Conservation (phyloP, 768 basidiomycete genomes). For the Tricholoma sp. region DNA sequence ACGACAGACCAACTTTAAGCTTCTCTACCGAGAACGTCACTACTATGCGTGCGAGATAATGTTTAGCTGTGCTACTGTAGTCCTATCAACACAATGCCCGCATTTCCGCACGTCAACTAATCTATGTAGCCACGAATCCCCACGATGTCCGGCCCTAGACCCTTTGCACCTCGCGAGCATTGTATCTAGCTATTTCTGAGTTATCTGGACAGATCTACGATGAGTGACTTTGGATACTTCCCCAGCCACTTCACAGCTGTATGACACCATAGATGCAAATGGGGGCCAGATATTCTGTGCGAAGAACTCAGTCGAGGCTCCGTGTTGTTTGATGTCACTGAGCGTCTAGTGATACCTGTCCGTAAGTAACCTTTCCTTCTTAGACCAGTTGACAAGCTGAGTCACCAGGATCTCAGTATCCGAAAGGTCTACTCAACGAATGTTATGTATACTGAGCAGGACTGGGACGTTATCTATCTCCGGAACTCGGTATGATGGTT, state of each 20-base stretch:
- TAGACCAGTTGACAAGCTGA: neutral
- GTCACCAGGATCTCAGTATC: neutral
- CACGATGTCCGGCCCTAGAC: neutral
- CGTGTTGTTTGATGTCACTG: too few relatives aligned
- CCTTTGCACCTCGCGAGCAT: neutral
- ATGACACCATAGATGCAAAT: neutral
- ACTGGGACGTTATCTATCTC: neutral
- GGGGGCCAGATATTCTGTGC: neutral
- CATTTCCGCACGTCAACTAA: neutral
- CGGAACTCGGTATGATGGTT: neutral
- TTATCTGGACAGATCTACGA: neutral
- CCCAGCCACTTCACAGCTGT: neutral
- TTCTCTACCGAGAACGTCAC: neutral
- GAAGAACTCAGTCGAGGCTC: too few relatives aligned
- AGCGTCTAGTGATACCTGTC: neutral
- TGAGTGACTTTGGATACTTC: neutral
- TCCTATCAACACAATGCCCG: neutral
- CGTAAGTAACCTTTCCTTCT: neutral
- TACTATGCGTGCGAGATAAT: neutral
- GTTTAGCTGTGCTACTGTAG: neutral
- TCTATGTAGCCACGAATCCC: neutral
- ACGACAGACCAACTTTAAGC: too few relatives aligned
- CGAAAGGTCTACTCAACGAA: neutral
- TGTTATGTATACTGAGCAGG: neutral
- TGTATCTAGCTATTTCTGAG: neutral